A percentile compares a stretch with the other conserved stretches of the same genome.
phyloP scores from a whole-genome alignment of 257 asterid genomes.

The Solanum medicagineum region DNA sequence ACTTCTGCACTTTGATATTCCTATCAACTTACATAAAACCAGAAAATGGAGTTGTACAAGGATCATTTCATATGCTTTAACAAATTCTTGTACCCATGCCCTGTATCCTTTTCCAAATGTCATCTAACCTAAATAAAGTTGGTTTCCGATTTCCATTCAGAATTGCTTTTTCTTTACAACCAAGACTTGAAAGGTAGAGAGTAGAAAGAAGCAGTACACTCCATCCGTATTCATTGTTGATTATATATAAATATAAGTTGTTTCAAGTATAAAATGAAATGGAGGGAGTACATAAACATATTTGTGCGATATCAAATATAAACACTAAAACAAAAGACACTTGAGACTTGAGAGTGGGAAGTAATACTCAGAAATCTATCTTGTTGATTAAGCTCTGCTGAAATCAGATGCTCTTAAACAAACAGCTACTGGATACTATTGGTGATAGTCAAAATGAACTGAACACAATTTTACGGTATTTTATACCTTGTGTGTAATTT shows the following conservation, averaged over 20 bases:
- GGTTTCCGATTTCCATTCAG: not conserved
- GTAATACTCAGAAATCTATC: not conserved
- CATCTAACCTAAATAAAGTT: not conserved
- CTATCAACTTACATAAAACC: not conserved
- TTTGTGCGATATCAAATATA: not conserved
- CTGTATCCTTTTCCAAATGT: not conserved
- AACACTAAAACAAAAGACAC: not conserved
- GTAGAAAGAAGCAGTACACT: not conserved
- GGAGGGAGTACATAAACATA: not conserved
- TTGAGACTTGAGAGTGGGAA: not conserved
- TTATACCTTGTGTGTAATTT: not conserved
- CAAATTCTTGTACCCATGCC: not conserved
- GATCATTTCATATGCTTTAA: not conserved
- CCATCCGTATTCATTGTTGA: not conserved
- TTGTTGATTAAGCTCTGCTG: not conserved
- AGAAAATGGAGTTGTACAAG: not conserved
- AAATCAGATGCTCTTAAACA: not conserved
- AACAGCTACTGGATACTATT: not conserved
- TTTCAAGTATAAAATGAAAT: not conserved
- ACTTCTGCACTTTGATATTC: not conserved
- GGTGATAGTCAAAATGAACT: not conserved
- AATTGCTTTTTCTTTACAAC: not conserved
- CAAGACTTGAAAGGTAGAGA: not conserved
- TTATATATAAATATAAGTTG: too few species aligned
- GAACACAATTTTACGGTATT: not conserved